Conservation (phyloP, 2,329 filamentous ascomycete species). For the Aspergillus novofumigatus region DNA sequence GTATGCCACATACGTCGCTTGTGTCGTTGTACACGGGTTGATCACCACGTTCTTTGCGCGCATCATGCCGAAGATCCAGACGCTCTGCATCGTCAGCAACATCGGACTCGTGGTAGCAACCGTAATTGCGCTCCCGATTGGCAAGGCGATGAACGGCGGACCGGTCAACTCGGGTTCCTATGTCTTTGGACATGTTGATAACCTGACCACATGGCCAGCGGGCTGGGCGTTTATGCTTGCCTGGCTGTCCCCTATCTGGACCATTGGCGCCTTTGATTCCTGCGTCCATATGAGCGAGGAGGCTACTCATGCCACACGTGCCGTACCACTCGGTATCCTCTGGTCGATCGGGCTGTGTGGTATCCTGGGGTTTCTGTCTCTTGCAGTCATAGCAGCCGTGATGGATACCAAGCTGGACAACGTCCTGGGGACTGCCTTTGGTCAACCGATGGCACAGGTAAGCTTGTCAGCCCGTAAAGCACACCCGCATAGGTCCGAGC, state of each 20-base stretch:
- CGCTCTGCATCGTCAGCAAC: constrained; percentile 52
- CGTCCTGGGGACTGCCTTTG: constrained; percentile 48
- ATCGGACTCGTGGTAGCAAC: constrained; percentile 52
- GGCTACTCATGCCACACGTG: constrained; percentile 55
- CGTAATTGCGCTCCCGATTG: constrained; percentile 53
- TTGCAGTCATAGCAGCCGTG: constrained; percentile 55
- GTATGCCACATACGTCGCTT: constrained; percentile 53
- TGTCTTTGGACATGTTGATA: constrained; percentile 55
- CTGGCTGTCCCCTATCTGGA: constrained; percentile 61
- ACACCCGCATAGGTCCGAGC: not conserved
- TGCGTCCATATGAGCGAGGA: constrained; percentile 60
- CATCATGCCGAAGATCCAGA: constrained; percentile 58
- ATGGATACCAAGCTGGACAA: constrained; percentile 51
- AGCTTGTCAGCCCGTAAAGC: not conserved
- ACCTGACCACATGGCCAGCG: constrained; percentile 55
- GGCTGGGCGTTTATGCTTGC: constrained; percentile 58
- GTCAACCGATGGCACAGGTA: constrained; percentile 55
- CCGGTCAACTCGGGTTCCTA: constrained; percentile 39
- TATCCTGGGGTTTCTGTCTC: constrained; percentile 55
- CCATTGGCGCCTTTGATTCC: constrained; percentile 50
- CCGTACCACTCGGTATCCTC: constrained; percentile 57
- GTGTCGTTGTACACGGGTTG: constrained; percentile 52
- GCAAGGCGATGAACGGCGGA: constrained; percentile 30
- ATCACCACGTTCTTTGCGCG: constrained; percentile 51
- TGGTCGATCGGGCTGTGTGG: constrained; percentile 47